A percentile compares a stretch with the other conserved stretches of the same genome.
Evolutionary conservation across 352 stramenopile genomes (phyloP).

Genomic region (Phytophthora melonis): DNA sequence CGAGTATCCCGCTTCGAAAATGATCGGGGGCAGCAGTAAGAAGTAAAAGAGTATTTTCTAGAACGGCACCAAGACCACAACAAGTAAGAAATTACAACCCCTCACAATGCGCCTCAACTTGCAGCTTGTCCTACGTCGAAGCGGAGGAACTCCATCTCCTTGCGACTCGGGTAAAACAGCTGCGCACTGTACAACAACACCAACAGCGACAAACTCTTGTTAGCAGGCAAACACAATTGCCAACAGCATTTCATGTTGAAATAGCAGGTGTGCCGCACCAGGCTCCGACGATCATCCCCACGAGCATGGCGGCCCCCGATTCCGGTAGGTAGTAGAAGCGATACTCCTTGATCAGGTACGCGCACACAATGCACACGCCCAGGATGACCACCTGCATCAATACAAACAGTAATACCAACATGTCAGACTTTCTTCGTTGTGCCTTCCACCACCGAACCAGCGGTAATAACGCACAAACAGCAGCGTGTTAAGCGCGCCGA

Average conservation of each 20-base stretch:
- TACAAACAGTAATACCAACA: neutral
- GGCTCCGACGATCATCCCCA: slow-evolving; percentile 89
- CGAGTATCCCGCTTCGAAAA: slow-evolving; percentile 97
- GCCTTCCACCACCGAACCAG: neutral
- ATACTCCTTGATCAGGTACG: slow-evolving; percentile 93
- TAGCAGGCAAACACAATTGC: neutral
- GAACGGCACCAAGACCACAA: neutral
- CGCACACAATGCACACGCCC: slow-evolving; percentile 90
- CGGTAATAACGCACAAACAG: slow-evolving; percentile 66
- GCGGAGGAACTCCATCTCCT: slow-evolving; percentile 92
- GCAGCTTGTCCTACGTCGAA: slow-evolving; percentile 73
- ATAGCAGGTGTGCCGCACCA: slow-evolving; percentile 43
- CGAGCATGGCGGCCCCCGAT: slow-evolving; percentile 90
- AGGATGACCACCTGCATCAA: slow-evolving; percentile 79
- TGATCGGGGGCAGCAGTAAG: slow-evolving; percentile 96
- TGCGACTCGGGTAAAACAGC: slow-evolving; percentile 84
- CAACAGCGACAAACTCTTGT: neutral
- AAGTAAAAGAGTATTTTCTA: slow-evolving; percentile 97
- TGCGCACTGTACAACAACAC: slow-evolving; percentile 54
- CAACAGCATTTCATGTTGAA: neutral
- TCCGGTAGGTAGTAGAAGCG: slow-evolving; percentile 93
- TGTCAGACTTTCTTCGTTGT: neutral
- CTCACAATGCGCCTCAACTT: neutral
- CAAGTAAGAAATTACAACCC: neutral
- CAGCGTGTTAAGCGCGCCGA: slow-evolving; percentile 89